Evolutionary conservation across 306 rosid genomes (phyloP).

Genomic region (apple (Malus domestica)): DNA sequence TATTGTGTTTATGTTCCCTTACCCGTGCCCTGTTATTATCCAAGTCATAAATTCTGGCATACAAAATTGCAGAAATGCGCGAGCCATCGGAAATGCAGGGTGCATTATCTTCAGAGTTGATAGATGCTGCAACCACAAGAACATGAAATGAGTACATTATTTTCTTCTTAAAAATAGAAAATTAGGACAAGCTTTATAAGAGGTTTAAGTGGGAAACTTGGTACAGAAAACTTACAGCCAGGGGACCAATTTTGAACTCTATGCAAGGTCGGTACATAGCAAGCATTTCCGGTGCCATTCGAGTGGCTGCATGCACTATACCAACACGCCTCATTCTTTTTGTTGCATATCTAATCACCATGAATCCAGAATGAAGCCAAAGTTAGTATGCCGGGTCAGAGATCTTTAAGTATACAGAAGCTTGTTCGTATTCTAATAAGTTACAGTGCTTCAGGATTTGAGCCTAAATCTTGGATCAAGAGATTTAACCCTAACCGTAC

Average conservation of each 20-base stretch:
- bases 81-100: background rate
- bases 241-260: background rate
- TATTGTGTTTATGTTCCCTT: background rate
- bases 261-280: background rate
- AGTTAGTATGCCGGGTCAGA: too few relatives aligned
- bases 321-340: background rate
- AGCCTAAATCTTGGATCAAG: background rate
- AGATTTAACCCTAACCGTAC: background rate
- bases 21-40: background rate
- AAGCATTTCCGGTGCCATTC: background rate
- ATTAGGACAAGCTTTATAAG: background rate
- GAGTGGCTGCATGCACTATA: background rate
- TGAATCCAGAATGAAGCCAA: too few relatives aligned
- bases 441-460: background rate
- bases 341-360: background rate
- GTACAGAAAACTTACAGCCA: background rate
- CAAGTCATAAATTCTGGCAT: background rate
- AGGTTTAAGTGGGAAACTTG: background rate
- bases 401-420: too few relatives aligned
- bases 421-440: background rate
- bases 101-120: background rate
- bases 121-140: background rate
- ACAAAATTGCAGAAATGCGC: background rate
- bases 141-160: background rate
- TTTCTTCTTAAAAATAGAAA: background rate